Evolutionary conservation across 2,329 filamentous ascomycete species (phyloP).

Genomic region (Ilyonectria robusta): DNA sequence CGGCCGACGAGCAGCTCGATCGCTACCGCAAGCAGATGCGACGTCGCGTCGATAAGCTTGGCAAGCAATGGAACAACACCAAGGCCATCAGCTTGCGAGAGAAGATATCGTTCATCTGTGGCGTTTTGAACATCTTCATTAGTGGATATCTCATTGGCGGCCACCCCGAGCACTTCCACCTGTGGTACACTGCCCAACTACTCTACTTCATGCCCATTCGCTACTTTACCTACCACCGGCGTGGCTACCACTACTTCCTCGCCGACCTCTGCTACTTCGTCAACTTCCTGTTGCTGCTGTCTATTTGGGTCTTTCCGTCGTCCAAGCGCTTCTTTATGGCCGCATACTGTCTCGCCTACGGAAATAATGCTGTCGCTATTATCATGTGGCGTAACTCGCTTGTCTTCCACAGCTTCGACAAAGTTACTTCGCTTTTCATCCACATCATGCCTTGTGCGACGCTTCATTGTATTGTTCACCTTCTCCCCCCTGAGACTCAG

Average conservation of each 20-base stretch:
- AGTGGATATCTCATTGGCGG: slow-evolving; percentile 94
- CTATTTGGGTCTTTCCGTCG: slow-evolving; percentile 89
- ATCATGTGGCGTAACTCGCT: slow-evolving; percentile 99
- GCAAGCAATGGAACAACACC: slow-evolving; percentile 88
- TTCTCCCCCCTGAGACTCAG: slow-evolving; percentile 77
- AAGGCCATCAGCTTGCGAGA: slow-evolving; percentile 90
- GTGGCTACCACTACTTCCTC: slow-evolving; percentile 96
- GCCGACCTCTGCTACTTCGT: slow-evolving; percentile 99
- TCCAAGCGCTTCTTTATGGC: slow-evolving; percentile 94
- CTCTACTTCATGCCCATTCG: slow-evolving; percentile 98
- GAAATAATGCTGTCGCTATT: slow-evolving; percentile 97
- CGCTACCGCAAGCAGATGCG: slow-evolving; percentile 92
- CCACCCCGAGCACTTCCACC: slow-evolving; percentile 86
- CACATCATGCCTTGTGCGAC: slow-evolving; percentile 99
- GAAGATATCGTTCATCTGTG: slow-evolving; percentile 96
- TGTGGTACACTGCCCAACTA: slow-evolving; percentile 92
- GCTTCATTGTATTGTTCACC: slow-evolving; percentile 91
- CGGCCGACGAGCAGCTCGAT: slow-evolving; percentile 92
- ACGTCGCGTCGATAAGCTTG: slow-evolving; percentile 88
- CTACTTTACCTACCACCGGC: slow-evolving; percentile 89
- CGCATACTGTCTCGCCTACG: slow-evolving; percentile 91
- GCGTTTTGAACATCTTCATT: slow-evolving; percentile 97
- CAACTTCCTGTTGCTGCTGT: slow-evolving; percentile 86
- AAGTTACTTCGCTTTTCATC: slow-evolving; percentile 98
- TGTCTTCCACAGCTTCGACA: slow-evolving; percentile 98